Base-by-base conservation (phyloP, 805 yeast species). In the Monosporozyma siamensis region DNA sequence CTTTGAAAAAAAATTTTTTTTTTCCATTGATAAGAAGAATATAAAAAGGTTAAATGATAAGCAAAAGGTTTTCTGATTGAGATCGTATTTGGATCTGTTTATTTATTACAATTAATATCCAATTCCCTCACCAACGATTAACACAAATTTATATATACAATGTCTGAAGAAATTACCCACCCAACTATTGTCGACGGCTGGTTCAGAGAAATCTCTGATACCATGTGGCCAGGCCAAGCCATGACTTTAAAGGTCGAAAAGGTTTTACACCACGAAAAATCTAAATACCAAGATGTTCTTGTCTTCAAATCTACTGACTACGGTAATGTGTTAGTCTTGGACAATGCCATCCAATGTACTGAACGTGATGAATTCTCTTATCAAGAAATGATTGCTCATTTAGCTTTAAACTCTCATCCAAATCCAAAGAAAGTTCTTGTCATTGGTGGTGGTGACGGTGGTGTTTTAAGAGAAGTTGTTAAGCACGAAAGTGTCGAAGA, bases 191-290 rank as follows among this genome's bases (percentile, higher is more conserved):
- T 59, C 37, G 64, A 92, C 66, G 97, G 97, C 59, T 90, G 98
- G 98, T 90, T 90, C 70, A 80, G 90, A 57, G 98, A 90, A 67
- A 73, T 84, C 64, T 84, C 95, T 52, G 86, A 89, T 65, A 85
- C 95, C 61, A 83, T 87, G 86, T 90, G 96, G 95, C 97, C 98
- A 24, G 98, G 98, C 51, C 95, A 89, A 74, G 97, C 97, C 53
- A 81, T 92, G 92, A 77, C 88, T 41, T 72, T 90, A 54, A 76
- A 80, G 50, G 97, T 90, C 45, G 87, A 90, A 53, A 79, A 88
- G 65, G 76, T 90, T 41, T 73, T 90, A 51, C 88, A 84, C 67
- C 82, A 76, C 48, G 95, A 82, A 64, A 75, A 81, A 65, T 85
- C 96, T 47, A 75, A 80, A 65, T 90, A 83, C 67, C 98, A 90